These are phyloP conservation scores for Calonectria hawksworthii DNA, from an alignment of 2,329 filamentous ascomycete genomes.

Conservation along the genomic window DNA sequence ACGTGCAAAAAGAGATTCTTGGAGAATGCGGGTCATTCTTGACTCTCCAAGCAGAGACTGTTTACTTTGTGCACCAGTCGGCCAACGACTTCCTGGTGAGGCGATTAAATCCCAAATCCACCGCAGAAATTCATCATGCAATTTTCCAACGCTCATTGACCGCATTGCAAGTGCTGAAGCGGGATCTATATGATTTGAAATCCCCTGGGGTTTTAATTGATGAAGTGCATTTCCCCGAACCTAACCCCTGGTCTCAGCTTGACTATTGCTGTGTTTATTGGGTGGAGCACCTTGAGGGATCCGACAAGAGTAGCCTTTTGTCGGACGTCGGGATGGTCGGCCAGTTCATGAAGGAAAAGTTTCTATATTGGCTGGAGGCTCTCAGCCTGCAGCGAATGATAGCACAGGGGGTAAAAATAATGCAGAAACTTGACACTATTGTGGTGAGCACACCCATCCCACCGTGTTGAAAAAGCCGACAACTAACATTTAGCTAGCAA, in stretches of 20 bases:
- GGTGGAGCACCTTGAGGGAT: neutral
- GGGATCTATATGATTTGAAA: neutral
- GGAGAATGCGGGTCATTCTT: neutral
- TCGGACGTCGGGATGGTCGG: too few relatives aligned
- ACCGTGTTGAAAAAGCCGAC: neutral
- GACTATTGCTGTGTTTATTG: neutral
- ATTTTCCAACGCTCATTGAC: neutral
- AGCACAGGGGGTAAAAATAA: neutral
- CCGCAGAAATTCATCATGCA: neutral
- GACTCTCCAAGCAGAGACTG: neutral
- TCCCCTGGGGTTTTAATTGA: neutral
- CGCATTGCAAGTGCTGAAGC: neutral
- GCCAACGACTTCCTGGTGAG: neutral
- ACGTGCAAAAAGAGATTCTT: neutral
- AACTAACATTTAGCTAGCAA: neutral
- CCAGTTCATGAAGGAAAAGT: neutral
- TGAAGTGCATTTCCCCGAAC: neutral
- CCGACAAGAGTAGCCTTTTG: too few relatives aligned
- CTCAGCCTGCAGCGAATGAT: constrained; percentile 51
- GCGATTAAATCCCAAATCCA: neutral
- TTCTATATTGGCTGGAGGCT: constrained; percentile 59
- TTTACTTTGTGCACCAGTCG: neutral
- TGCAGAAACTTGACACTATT: neutral
- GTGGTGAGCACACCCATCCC: neutral
- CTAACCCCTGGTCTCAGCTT: neutral